A percentile compares a stretch with the other conserved stretches of the same genome.
Conservation (phyloP, 176 grass and related monocot species). For the Paspalum vaginatum region DNA sequence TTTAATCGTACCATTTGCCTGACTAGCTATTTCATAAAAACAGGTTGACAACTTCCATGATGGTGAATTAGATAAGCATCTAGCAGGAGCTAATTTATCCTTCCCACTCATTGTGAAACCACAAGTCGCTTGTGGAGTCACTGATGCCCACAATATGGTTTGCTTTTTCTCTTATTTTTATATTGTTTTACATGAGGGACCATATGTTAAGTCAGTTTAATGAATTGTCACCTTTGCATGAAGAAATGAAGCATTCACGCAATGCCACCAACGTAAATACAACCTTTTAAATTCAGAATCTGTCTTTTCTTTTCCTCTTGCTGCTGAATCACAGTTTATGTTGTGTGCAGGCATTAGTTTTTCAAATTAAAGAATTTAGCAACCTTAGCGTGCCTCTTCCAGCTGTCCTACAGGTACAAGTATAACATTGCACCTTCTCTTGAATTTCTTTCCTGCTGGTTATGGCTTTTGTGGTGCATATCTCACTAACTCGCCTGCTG, state of each 20-base stretch:
- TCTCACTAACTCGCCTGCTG: neutral
- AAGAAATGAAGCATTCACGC: neutral
- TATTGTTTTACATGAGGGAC: constrained; percentile 14
- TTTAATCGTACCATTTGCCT: constrained; percentile 2
- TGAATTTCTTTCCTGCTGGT: neutral
- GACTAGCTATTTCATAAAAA: constrained; percentile 33
- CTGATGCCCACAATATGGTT: constrained; percentile 99
- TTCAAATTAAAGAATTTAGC: constrained; percentile 83
- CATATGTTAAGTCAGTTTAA: neutral
- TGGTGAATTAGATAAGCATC: constrained; percentile 55
- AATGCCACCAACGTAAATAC: neutral
- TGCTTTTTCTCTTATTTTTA: constrained; percentile 35
- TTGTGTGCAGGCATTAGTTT: constrained; percentile 79
- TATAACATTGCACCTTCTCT: constrained; percentile 21
- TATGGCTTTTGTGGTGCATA: neutral
- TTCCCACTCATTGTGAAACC: constrained; percentile 96
- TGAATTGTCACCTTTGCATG: constrained; percentile 1
- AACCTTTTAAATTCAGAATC: neutral
- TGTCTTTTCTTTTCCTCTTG: constrained; percentile 16
- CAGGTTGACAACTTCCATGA: constrained; percentile 69
- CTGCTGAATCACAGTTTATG: constrained; percentile 29
- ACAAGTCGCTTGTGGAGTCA: constrained; percentile 94
- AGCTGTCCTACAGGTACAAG: constrained; percentile 84
- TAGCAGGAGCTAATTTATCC: constrained; percentile 67
- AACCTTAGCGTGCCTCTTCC: constrained; percentile 80